Conservation (phyloP, 768 basidiomycete genomes). For the Leccinum incarnatum region DNA sequence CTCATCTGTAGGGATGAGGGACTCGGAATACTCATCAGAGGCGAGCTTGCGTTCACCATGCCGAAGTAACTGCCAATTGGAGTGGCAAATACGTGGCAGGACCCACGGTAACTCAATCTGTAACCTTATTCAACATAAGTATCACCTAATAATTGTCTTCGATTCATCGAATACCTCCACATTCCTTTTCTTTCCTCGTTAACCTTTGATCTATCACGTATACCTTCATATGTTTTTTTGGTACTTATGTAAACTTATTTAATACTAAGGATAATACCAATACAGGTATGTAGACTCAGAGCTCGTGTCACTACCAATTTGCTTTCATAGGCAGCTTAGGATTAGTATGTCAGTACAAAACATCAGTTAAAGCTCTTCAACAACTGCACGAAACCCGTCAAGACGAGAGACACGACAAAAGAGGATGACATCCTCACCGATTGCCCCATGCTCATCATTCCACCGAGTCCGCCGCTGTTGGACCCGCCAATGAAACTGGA, state of each 20-base stretch:
- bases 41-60: not conserved
- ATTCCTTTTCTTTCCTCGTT: not conserved
- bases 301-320: not conserved
- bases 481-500: conserved; percentile 47
- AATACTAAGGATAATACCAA: too few relatives aligned
- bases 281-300: not conserved
- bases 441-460: conserved; percentile 45
- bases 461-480: conserved; percentile 66
- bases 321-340: not conserved
- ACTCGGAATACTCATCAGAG: not conserved
- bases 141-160: too few relatives aligned
- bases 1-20: not conserved
- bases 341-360: not conserved
- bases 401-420: not conserved
- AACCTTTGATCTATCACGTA: not conserved
- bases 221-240: too few relatives aligned
- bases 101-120: too few relatives aligned
- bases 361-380: conserved; percentile 11
- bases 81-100: too few relatives aligned
- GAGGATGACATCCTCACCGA: conserved; percentile 39
- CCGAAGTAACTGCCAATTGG: not conserved
- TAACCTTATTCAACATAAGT: too few relatives aligned
- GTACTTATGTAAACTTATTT: too few relatives aligned
- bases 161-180: too few relatives aligned
- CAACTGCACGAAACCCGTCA: conserved; percentile 6